Conservation (phyloP, 768 basidiomycete genomes). For the Termitomyces sp. region DNA sequence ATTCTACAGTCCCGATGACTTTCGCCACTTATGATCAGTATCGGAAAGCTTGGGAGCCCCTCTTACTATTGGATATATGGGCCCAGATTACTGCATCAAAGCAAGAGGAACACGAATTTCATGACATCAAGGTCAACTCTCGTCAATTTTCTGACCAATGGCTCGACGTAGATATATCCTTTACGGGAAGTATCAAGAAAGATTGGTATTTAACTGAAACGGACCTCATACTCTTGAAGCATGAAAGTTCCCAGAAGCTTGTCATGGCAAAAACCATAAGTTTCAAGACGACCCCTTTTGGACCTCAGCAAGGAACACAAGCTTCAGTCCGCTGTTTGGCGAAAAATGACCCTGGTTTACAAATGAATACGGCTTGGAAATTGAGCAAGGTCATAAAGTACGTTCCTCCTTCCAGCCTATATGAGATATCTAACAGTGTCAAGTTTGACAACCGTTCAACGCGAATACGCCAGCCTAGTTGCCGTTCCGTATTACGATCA, state of each 20-base stretch:
- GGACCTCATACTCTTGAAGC: constrained; percentile 78
- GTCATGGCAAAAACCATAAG: constrained; percentile 62
- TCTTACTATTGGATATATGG: constrained; percentile 89
- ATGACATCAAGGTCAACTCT: constrained; percentile 59
- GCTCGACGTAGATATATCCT: constrained; percentile 68
- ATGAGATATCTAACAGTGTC: background rate
- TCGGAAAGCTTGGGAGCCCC: constrained; percentile 71
- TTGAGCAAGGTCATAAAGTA: constrained; percentile 83
- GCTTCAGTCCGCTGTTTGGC: constrained; percentile 55
- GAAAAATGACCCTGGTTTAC: constrained; percentile 53
- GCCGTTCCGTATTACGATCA: constrained; percentile 82
- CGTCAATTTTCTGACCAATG: constrained; percentile 78
- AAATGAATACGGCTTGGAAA: constrained; percentile 63
- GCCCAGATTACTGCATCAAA: constrained; percentile 78
- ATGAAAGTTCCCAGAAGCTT: constrained; percentile 44
- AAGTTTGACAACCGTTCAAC: constrained; percentile 86
- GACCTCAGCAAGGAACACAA: constrained; percentile 49
- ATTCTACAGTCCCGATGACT: constrained; percentile 50
- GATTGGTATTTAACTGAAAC: constrained; percentile 78
- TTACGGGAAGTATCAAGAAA: constrained; percentile 52
- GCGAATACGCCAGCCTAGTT: constrained; percentile 87
- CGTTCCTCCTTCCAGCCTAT: constrained; percentile 12
- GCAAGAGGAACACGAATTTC: constrained; percentile 49
- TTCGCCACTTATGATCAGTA: constrained; percentile 70
- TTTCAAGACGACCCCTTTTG: constrained; percentile 30